These are phyloP conservation scores for Apiospora saccharicola DNA, from an alignment of 2,329 filamentous ascomycete species.

Conservation along the genomic window DNA sequence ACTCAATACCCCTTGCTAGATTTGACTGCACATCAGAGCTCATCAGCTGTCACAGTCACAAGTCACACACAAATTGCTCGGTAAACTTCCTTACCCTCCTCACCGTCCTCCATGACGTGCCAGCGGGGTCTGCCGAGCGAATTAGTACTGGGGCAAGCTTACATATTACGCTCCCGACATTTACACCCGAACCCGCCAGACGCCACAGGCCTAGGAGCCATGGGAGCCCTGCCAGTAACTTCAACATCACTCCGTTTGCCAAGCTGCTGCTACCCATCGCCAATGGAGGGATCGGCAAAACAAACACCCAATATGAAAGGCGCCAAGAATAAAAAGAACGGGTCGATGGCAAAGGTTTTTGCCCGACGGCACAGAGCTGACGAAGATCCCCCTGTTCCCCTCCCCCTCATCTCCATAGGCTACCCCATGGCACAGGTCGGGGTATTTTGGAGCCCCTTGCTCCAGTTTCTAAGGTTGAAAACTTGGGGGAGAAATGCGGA, in stretches of 20 bases:
- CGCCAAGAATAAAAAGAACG: not conserved
- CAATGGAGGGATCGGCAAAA: slow-evolving; percentile 20
- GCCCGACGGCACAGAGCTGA: not conserved
- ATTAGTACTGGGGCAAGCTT: not conserved
- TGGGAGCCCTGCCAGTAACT: not conserved
- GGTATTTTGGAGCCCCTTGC: slow-evolving; percentile 11
- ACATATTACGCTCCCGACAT: not conserved
- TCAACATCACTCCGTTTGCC: not conserved
- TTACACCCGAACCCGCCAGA: not conserved
- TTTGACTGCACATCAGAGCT: not conserved
- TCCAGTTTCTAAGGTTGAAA: slow-evolving; percentile 21
- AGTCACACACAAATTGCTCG: not conserved
- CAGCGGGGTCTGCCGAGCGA: slow-evolving; percentile 6
- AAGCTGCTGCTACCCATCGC: no score
- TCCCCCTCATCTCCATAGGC: not conserved
- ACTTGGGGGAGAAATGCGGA: slow-evolving; percentile 9
- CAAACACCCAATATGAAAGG: not conserved
- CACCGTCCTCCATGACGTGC: not conserved
- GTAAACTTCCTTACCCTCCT: not conserved
- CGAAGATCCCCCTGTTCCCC: not conserved
- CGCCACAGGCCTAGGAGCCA: not conserved
- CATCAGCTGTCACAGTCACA: not conserved
- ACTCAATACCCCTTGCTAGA: not conserved
- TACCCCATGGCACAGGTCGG: slow-evolving; percentile 23
- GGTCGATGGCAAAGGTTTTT: slow-evolving; percentile 10